Conservation (phyloP, 83 land plant species). For the Isoetes engelmannii region DNA sequence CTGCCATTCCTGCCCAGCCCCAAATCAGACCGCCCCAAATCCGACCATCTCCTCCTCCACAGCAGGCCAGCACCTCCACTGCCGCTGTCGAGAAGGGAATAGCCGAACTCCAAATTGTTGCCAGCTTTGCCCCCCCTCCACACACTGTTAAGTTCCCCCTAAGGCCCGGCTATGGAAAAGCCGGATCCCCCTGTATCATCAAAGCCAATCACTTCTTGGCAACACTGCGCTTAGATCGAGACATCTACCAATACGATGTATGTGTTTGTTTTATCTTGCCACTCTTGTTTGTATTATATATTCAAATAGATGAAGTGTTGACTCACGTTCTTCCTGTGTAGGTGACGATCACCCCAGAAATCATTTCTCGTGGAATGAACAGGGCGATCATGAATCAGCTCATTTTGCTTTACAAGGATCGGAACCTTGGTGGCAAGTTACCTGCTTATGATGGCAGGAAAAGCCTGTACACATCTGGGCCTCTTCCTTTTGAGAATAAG, state of each 20-base stretch:
- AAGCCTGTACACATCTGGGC: constrained; percentile 2
- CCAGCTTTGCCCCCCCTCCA: not conserved
- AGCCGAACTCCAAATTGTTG: not conserved
- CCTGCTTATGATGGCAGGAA: constrained; percentile 2
- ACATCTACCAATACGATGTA: not conserved
- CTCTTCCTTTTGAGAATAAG: not conserved
- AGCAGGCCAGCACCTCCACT: not conserved
- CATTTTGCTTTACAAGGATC: not conserved
- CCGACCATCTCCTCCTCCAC: not conserved
- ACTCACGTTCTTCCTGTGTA: not conserved
- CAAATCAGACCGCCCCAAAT: not conserved
- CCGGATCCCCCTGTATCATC: not conserved
- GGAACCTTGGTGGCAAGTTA: not conserved
- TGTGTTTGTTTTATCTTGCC: not conserved
- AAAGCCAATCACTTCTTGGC: constrained; percentile 2
- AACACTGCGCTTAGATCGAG: not conserved
- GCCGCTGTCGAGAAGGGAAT: not conserved
- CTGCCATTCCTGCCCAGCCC: not conserved
- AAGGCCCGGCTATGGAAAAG: not conserved
- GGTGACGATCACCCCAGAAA: constrained; percentile 3
- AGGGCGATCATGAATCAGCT: not conserved
- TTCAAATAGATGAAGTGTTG: not conserved
- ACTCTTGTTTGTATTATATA: not conserved
- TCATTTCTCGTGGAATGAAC: not conserved
- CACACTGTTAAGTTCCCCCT: not conserved